Conservation (phyloP, 2,329 filamentous ascomycete genomes). For the Chalara sp. region DNA sequence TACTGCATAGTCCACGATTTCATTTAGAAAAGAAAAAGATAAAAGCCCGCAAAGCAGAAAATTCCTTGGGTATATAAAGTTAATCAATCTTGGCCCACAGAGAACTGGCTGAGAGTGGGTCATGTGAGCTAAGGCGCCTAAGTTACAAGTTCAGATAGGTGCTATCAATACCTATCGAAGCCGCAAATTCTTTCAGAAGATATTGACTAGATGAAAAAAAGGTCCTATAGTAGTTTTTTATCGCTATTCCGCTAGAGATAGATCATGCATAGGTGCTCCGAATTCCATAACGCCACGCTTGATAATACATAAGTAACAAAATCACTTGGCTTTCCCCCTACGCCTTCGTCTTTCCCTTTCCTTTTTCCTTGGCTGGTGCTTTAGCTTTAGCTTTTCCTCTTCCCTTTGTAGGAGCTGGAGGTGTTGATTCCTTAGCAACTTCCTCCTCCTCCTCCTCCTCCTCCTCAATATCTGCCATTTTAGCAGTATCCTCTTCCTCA, state of each 20-base stretch:
- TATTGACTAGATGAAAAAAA: too few relatives aligned
- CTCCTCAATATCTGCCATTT: conserved; percentile 6
- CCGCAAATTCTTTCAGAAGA: too few relatives aligned
- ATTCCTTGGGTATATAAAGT: too few relatives aligned
- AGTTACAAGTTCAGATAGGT: too few relatives aligned
- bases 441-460: conserved; percentile 12
- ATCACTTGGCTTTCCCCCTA: not conserved
- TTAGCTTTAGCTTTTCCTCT: conserved; percentile 37
- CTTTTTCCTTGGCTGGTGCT: conserved; percentile 18
- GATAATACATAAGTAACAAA: not conserved
- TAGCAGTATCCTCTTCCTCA: conserved; percentile 17
- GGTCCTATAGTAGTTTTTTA: too few relatives aligned
- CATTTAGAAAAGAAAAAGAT: too few relatives aligned
- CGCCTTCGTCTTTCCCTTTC: conserved; percentile 12
- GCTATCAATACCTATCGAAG: too few relatives aligned
- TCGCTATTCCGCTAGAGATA: not conserved
- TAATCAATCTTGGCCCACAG: too few relatives aligned
- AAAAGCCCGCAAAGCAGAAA: too few relatives aligned
- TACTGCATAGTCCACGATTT: too few relatives aligned
- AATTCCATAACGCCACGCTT: not conserved
- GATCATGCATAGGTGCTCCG: not conserved
- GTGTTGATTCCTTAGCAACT: conserved; percentile 17
- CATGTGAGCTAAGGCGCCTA: too few relatives aligned
- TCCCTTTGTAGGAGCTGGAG: conserved; percentile 8
- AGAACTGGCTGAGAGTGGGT: too few relatives aligned